A percentile compares a stretch with the other conserved stretches of the same genome.
phyloP scores from a whole-genome alignment of 805 yeast genomes.

The Wickerhamomyces bisporus region DNA sequence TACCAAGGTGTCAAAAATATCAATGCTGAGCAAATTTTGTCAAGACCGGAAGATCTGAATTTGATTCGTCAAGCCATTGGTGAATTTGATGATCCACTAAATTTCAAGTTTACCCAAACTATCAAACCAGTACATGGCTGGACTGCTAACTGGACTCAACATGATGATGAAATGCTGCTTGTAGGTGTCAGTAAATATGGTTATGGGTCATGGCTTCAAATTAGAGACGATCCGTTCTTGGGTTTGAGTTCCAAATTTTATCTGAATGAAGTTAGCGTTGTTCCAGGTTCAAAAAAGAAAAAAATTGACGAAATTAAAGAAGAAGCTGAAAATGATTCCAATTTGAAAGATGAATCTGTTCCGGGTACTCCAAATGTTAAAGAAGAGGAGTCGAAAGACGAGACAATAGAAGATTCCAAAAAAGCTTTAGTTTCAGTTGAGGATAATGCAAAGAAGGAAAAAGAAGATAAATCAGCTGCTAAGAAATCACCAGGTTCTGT shows the following conservation, averaged over 20 bases:
- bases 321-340: conserved; percentile 25
- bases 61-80: conserved; percentile 50
- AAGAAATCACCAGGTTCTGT: conserved; percentile 88
- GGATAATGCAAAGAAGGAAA: conserved; percentile 11
- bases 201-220: conserved; percentile 91
- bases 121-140: conserved; percentile 87
- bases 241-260: conserved; percentile 82
- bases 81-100: conserved; percentile 53
- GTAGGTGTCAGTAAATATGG: conserved; percentile 91
- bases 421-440: too few species aligned
- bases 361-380: neutral
- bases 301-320: conserved; percentile 25
- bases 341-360: neutral
- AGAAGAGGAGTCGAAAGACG: neutral
- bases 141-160: conserved; percentile 80
- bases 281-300: conserved; percentile 30
- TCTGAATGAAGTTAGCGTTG: conserved; percentile 43
- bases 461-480: conserved; percentile 16
- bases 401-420: conserved; percentile 9
- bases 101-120: conserved; percentile 52
- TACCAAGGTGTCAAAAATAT: conserved; percentile 81
- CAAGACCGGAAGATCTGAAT: conserved; percentile 82
- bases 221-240: conserved; percentile 91
- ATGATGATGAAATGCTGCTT: conserved; percentile 81
- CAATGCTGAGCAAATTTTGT: conserved; percentile 82